Percentiles rank a stretch among this genome's conserved stretches.
Evolutionary conservation across 805 yeast genomes (phyloP).

Genomic region (Barnettozyma populi): DNA sequence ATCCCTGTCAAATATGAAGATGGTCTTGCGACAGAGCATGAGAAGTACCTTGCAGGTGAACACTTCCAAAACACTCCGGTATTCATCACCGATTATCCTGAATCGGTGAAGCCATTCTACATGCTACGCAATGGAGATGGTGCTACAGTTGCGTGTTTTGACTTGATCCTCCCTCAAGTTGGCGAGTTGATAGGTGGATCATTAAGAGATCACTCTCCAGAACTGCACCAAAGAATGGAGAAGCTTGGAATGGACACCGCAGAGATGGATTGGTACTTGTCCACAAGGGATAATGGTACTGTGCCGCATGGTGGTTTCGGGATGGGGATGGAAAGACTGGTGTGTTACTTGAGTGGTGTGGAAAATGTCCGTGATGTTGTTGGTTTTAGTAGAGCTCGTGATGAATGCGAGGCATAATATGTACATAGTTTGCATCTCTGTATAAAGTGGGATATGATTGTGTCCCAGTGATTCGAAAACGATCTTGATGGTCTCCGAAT

Average conservation of each 20-base stretch:
- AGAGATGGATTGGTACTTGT: constrained; percentile 73
- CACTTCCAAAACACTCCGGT: constrained; percentile 62
- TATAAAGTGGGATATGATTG: neutral
- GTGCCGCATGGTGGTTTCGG: constrained; percentile 98
- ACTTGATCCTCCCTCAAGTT: constrained; percentile 79
- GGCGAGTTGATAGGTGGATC: constrained; percentile 97
- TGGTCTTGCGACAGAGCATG: constrained; percentile 77
- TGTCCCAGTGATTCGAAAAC: neutral
- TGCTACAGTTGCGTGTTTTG: constrained; percentile 83
- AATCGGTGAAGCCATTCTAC: constrained; percentile 77
- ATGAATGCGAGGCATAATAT: constrained; percentile 30
- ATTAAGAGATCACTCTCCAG: constrained; percentile 69
- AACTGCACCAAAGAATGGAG: constrained; percentile 45
- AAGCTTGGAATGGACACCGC: constrained; percentile 48
- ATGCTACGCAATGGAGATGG: constrained; percentile 56
- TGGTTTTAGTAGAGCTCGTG: constrained; percentile 76
- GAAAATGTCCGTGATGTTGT: constrained; percentile 83
- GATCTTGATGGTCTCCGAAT: neutral
- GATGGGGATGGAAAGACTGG: constrained; percentile 82
- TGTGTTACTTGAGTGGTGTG: constrained; percentile 65
- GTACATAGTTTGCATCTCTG: neutral
- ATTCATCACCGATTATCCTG: constrained; percentile 87
- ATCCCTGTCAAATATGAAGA: constrained; percentile 63
- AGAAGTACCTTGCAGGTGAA: constrained; percentile 78
- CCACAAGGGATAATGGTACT: constrained; percentile 68